These are phyloP conservation scores for Ascochyta fabae DNA, from an alignment of 2,329 filamentous ascomycete species.

Conservation along the genomic window DNA sequence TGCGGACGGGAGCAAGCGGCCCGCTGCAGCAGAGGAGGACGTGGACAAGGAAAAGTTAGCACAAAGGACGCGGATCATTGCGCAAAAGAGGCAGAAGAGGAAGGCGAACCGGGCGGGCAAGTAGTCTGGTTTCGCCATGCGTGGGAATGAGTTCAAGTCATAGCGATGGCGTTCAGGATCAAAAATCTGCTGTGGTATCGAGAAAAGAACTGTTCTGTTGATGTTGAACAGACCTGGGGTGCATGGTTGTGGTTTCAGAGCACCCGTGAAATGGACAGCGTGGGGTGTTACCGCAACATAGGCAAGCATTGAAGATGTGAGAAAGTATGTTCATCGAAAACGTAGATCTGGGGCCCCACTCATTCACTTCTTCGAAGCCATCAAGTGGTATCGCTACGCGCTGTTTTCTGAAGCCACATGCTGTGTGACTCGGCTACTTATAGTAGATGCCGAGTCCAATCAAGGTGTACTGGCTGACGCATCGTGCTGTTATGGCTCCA, in stretches of 20 bases:
- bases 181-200: slow-evolving; percentile 8
- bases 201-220: not conserved
- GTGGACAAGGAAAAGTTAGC: slow-evolving; percentile 60
- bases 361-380: not conserved
- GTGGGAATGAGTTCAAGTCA: not conserved
- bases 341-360: not conserved
- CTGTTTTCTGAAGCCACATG: not conserved
- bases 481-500: not conserved
- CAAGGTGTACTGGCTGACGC: not conserved
- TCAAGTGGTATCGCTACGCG: not conserved
- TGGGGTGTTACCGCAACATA: slow-evolving; percentile 2
- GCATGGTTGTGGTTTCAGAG: not conserved
- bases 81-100: slow-evolving; percentile 80
- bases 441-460: not conserved
- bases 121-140: slow-evolving; percentile 13
- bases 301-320: slow-evolving; percentile 1
- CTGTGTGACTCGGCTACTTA: not conserved
- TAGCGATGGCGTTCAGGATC: slow-evolving; percentile 15
- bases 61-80: slow-evolving; percentile 78
- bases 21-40: slow-evolving; percentile 18
- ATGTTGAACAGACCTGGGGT: not conserved
- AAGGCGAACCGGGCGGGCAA: slow-evolving; percentile 64
- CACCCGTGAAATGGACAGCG: not conserved
- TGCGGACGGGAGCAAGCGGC: slow-evolving; percentile 21
- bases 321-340: slow-evolving; percentile 3